Evolutionary conservation across 495 filamentous ascomycete species (phyloP), one percentile per base, ranked within the genome.

Genomic region (Parmelia sp.): DNA sequence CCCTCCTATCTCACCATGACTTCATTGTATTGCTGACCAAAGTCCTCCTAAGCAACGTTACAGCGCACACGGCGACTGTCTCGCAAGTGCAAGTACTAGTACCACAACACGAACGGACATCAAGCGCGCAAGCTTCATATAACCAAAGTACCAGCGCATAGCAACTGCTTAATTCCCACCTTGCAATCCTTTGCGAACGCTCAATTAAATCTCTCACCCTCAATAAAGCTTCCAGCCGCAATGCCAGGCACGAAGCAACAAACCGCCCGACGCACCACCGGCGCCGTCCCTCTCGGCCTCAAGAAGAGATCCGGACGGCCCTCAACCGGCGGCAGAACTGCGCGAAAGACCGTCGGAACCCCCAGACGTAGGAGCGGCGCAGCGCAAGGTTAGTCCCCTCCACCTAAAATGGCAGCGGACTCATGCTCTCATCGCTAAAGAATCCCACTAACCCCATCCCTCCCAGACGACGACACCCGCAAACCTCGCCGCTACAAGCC

Each of bases 401-500:
- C 11, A n/a, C 44, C 8, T 23, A 23, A 5, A 33, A 33, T n/a
- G n/a, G n/a, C n/a, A n/a, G n/a, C n/a, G n/a, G n/a, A n/a, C n/a
- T n/a, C n/a, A n/a, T n/a, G n/a, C n/a, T n/a, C n/a, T n/a, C n/a
- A n/a, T n/a, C n/a, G n/a, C n/a, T n/a, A n/a, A n/a, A n/a, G n/a
- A n/a, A n/a, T n/a, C n/a, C n/a, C 40, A 58, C 15, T 8, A 3
- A 4, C 8, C 36, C 36, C 3, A 4, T 7, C 27, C 7, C 1
- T 3, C 1, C n/a, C 36, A 64, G 55, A 64, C 39, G 55, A 64
- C 29, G 60, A 62, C n/a, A 17, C 58, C 21, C 59, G 67, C 8
- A 71, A 72, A 36, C 44, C 62, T 63, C 85, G 81, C 63, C 85
- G 92, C 68, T 96, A 93, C 74, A 87, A 80, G 63, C 92, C 92